These are phyloP conservation scores for Dicorynia guianensis DNA, from an alignment of 306 rosid genomes.

Conservation along the genomic window DNA sequence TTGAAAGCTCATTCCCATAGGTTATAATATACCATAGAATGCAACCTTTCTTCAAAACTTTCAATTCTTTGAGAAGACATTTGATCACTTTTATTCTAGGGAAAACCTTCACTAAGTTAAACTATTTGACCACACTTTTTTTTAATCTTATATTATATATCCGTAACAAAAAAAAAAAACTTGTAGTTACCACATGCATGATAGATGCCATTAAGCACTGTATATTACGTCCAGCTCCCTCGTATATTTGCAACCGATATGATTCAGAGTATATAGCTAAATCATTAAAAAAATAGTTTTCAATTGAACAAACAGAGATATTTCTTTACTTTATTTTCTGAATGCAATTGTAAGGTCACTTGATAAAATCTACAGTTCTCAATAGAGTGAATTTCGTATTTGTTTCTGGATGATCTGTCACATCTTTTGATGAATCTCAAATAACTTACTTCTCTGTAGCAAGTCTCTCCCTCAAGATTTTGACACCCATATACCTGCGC, in stretches of 20 bases:
- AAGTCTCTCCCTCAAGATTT: constrained; percentile 65
- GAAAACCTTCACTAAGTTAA: no score
- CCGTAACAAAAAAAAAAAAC: no score
- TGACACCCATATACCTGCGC: constrained; percentile 81
- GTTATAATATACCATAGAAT: not conserved
- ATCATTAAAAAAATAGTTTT: no score
- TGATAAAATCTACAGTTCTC: not conserved
- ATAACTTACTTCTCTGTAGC: not conserved
- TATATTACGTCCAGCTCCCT: not conserved
- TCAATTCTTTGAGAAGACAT: no score
- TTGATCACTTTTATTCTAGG: no score
- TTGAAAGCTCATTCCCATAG: not conserved
- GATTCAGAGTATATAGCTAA: not conserved
- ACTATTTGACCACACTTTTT: no score
- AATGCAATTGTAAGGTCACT: not conserved
- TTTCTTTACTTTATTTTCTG: no score
- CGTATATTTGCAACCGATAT: not conserved
- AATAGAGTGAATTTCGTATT: not conserved
- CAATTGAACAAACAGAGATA: not conserved
- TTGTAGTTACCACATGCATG: no score
- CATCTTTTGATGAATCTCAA: not conserved
- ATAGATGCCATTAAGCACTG: no score
- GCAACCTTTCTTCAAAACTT: no score
- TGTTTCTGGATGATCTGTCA: not conserved
- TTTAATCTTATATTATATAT: no score